Evolutionary conservation across 176 grass and related monocot genomes (phyloP), one percentile per base, ranked within the genome.

Genomic region (Zizania latifolia): DNA sequence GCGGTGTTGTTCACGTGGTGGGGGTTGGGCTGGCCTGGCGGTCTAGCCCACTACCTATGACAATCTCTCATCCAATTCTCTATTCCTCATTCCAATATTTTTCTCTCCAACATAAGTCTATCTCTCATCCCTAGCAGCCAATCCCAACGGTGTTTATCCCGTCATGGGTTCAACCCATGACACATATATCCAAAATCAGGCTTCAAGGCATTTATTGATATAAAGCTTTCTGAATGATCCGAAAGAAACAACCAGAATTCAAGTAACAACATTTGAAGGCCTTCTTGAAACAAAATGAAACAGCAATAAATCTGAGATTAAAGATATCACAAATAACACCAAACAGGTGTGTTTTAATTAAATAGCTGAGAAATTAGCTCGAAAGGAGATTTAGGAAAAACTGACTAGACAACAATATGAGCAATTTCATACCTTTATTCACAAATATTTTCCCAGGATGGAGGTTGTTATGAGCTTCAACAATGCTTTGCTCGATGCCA

Each of bases 381-480:
- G 12, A 45, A 26, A 9, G 26, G 36, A 6, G 2, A 16, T 34
- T 15, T 45, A 17, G 43, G 15, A 2, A 10, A 67, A 75, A 76
- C 29, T 66, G 71, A 5, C 33, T 71, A 63, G 35, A 48, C 17
- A 78, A 38, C 23, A 74, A 53, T 4, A 14, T 8, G 44, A 6
- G 67, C 76, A 68, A 70, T 50, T 64, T 82, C 26, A 27, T 90
- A 94, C 95, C 95, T 77, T 99, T 90, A 37, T 94, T 92, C 36
- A 99, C 89, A 88, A 82, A 92, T 26, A 94, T 80, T 77, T 90
- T 86, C 16, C 95, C 92, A 69, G 89, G 86, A 35, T 39, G 86
- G 40, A 99, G 86, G 63, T 90, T 94, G 73, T 92, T 86, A 83
- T 99, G 95, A 79, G 95, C 95, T 78, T 99, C 68, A 16, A 92